These are phyloP conservation scores for Volvox africanus DNA, from an alignment of 139 green algal species.

Conservation along the genomic window DNA sequence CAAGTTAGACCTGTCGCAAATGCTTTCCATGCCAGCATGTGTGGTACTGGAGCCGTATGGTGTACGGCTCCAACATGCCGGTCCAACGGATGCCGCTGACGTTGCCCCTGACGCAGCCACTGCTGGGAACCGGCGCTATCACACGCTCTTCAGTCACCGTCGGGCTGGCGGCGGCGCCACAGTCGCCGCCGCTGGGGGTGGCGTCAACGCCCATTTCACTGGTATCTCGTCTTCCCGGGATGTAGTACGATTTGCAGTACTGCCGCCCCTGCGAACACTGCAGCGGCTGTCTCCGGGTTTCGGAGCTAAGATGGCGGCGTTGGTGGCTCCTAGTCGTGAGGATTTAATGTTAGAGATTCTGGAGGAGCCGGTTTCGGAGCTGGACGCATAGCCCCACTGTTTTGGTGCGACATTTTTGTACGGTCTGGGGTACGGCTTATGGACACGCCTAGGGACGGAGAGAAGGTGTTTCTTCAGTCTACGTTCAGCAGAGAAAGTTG, in stretches of 20 bases:
- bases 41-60: constrained; percentile 30
- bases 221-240: neutral
- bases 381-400: neutral
- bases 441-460: no score
- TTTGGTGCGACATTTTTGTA: neutral
- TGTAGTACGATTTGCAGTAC: constrained; percentile 41
- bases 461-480: no score
- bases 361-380: constrained; percentile 24
- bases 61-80: constrained; percentile 13
- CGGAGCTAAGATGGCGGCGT: neutral
- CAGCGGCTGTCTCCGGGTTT: constrained; percentile 1
- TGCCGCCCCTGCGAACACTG: constrained; percentile 34
- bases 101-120: neutral
- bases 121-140: neutral
- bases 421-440: no score
- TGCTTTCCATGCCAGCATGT: neutral
- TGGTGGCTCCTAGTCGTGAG: neutral
- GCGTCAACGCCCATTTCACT: neutral
- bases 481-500: no score
- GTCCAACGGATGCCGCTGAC: neutral
- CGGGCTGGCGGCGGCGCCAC: neutral
- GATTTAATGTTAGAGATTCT: constrained; percentile 33
- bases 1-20: neutral
- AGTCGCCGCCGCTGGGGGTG: no score
- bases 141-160: constrained; percentile 32